Base-by-base conservation (phyloP, 1,284 basidiomycete genomes). In the Apiotrichum brassicae region DNA sequence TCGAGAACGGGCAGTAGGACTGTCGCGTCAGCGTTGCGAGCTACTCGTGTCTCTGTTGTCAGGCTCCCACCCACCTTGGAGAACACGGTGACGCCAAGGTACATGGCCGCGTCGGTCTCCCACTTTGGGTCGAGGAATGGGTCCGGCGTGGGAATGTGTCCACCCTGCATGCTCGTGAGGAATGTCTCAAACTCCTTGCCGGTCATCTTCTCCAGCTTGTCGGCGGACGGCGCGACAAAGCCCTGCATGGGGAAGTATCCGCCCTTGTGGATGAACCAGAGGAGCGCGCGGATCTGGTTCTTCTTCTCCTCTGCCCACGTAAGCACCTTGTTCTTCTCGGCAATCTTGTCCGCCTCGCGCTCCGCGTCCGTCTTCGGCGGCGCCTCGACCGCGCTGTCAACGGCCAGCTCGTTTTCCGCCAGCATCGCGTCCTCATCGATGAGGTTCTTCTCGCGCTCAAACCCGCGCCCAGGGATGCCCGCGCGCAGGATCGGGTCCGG, bases 1-100 rank as follows among this genome's bases (percentile, higher is more conserved):
- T 60, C 14, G 71, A 73, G 61, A 66, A 73, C 8, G 71, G 71
- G 56, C 73, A 74, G 57, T 70, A 69, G 3, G 66, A 57, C 70
- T 73, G 39, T 9, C 22, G 12, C 18, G 20, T 14, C 35, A 24
- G 23, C n/a, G 6, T 24, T 9, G 6, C 7, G 14, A 7, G n/a
- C 13, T 3, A 19, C 24, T 7, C 22, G 12, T 12, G 37, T 45
- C 9, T 48, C 28, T 30, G 9, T 5, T n/a, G 23, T 13, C n/a
- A 16, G 22, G 20, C 26, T 13, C 16, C 30, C 11, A 43, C 66
- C 53, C 42, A 70, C 71, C 62, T 73, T 73, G 9, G 69, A 71
- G 46, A 73, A 74, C 24, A 75, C 61, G 14, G 68, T 62, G 19
- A 69, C 52, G 28, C 61, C 58, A 41, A 65, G 64, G 26, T 50